Conservation (phyloP, 2,329 filamentous ascomycete species). For the Alternaria longipes region DNA sequence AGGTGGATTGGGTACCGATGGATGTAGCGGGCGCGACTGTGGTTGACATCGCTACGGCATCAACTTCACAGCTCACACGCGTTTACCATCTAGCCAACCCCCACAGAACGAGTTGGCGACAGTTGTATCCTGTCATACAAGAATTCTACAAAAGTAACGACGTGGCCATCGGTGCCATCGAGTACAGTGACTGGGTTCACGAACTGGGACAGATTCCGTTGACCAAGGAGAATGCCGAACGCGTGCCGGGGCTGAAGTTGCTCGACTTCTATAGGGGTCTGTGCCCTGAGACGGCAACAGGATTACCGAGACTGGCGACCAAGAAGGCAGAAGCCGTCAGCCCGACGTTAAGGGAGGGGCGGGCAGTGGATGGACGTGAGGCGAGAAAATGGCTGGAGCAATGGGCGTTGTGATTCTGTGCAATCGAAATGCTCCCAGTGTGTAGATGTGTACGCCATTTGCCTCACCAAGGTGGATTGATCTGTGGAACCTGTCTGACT, state of each 20-base stretch:
- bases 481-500: no score
- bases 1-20: not conserved
- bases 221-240: not conserved
- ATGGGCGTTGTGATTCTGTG: not conserved
- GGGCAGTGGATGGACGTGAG: not conserved
- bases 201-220: not conserved
- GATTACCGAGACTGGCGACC: not conserved
- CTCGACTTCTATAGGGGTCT: not conserved
- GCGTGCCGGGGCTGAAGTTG: not conserved
- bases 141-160: no score
- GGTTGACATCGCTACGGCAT: not conserved
- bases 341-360: not conserved
- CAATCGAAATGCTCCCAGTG: no score
- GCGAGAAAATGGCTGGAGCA: not conserved
- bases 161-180: not conserved
- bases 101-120: not conserved
- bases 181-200: not conserved
- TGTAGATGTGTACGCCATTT: no score
- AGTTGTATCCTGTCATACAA: not conserved
- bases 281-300: not conserved
- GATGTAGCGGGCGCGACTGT: not conserved
- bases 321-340: not conserved
- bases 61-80: no score
- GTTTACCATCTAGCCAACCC: not conserved
- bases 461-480: no score